Conservation (phyloP, 2,329 filamentous ascomycete species). For the Scorias spongiosa region DNA sequence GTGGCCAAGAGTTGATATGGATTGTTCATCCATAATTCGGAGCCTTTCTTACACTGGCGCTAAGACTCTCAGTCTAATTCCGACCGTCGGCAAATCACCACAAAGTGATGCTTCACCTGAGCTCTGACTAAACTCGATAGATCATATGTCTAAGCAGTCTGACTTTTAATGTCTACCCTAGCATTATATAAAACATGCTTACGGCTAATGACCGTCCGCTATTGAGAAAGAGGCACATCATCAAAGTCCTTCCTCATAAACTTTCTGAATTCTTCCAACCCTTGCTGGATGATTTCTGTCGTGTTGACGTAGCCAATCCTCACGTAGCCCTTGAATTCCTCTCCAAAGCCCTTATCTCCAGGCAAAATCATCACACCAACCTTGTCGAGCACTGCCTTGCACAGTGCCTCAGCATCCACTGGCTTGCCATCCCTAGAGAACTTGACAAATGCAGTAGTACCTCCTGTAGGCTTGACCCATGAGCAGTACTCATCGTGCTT, state of each 20-base stretch:
- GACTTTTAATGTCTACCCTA: too few species aligned
- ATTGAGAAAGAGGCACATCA: constrained; percentile 27
- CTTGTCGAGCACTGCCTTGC: constrained; percentile 49
- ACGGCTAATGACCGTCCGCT: not conserved
- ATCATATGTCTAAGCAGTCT: too few species aligned
- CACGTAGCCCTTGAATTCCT: constrained; percentile 60
- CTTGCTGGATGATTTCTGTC: constrained; percentile 53
- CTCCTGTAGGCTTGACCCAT: constrained; percentile 62
- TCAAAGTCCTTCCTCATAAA: constrained; percentile 44
- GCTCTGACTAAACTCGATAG: too few species aligned
- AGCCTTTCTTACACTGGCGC: too few species aligned
- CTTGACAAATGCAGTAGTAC: constrained; percentile 64
- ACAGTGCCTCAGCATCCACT: constrained; percentile 60
- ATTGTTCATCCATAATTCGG: too few species aligned
- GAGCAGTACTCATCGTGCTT: constrained; percentile 47
- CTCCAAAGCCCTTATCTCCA: constrained; percentile 58
- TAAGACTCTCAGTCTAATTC: too few species aligned
- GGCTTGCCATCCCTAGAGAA: constrained; percentile 47
- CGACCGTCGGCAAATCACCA: too few species aligned
- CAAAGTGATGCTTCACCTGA: too few species aligned
- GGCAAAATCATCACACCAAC: constrained; percentile 62
- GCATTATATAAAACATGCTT: too few species aligned
- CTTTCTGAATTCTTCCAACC: constrained; percentile 38
- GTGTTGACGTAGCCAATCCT: constrained; percentile 62
- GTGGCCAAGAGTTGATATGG: not conserved